A percentile compares a stretch with the other conserved stretches of the same genome.
Conservation (phyloP, 495 filamentous ascomycete species). For the Neurospora sp. region DNA sequence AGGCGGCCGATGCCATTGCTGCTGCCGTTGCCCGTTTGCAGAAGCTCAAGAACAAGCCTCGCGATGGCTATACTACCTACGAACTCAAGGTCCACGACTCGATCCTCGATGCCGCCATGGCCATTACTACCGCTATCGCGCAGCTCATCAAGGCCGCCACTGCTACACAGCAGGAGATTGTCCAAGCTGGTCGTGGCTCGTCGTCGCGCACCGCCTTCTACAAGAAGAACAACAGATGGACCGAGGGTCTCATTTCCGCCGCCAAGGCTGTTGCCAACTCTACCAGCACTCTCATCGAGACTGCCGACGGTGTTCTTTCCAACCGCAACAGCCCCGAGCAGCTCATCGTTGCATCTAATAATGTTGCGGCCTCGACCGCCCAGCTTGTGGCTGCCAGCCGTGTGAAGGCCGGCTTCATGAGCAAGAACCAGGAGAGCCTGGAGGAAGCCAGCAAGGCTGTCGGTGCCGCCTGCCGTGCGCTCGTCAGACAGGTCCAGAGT, state of each 20-base stretch:
- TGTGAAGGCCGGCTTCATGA: slow-evolving; percentile 97
- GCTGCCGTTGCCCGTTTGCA: slow-evolving; percentile 80
- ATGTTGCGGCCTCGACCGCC: slow-evolving; percentile 90
- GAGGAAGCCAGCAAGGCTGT: slow-evolving; percentile 91
- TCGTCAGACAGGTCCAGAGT: slow-evolving; percentile 87
- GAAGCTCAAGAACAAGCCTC: slow-evolving; percentile 86
- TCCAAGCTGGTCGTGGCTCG: slow-evolving; percentile 83
- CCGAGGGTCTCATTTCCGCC: slow-evolving; percentile 90
- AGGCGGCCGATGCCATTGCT: slow-evolving; percentile 92
- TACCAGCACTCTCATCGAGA: slow-evolving; percentile 94
- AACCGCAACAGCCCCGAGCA: slow-evolving; percentile 89
- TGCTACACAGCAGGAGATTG: slow-evolving; percentile 89
- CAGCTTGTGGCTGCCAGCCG: slow-evolving; percentile 92
- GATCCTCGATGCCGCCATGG: slow-evolving; percentile 87
- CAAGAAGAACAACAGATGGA: slow-evolving; percentile 98
- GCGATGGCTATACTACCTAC: slow-evolving; percentile 92
- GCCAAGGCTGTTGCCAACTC: slow-evolving; percentile 89
- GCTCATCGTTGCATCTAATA: slow-evolving; percentile 93
- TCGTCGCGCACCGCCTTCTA: slow-evolving; percentile 93
- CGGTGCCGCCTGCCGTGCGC: slow-evolving; percentile 70
- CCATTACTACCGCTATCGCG: slow-evolving; percentile 92
- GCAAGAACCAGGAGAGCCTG: slow-evolving; percentile 83
- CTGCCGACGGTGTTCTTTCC: slow-evolving; percentile 88
- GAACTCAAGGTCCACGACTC: slow-evolving; percentile 90
- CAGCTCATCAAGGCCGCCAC: slow-evolving; percentile 96